Evolutionary conservation across 768 basidiomycete genomes (phyloP).

Genomic region (Kwoniella botswanensis): DNA sequence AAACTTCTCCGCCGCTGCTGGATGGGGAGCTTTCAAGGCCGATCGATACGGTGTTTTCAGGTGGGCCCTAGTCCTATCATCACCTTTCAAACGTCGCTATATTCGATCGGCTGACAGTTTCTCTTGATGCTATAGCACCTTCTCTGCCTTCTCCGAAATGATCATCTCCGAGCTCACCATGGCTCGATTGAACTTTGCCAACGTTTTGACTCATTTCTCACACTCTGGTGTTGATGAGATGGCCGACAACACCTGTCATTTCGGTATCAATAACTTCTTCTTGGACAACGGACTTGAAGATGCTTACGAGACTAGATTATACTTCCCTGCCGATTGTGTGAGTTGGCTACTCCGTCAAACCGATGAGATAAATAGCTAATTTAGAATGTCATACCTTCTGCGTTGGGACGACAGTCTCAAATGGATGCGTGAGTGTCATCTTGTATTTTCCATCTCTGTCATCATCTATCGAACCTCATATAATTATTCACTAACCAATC

Average conservation of each 20-base stretch:
- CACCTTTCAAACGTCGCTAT: no score
- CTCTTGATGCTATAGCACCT: slow-evolving; percentile 62
- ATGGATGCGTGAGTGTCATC: slow-evolving; percentile 18
- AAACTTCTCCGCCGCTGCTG: slow-evolving; percentile 81
- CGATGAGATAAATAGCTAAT: neutral
- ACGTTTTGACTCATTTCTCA: slow-evolving; percentile 85
- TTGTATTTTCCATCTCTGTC: no score
- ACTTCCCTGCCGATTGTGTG: slow-evolving; percentile 81
- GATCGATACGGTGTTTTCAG: slow-evolving; percentile 71
- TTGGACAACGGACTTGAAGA: slow-evolving; percentile 86
- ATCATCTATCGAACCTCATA: neutral
- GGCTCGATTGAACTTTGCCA: slow-evolving; percentile 89
- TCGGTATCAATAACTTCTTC: slow-evolving; percentile 78
- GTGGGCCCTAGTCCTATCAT: slow-evolving; percentile 3
- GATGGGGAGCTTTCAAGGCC: slow-evolving; percentile 75
- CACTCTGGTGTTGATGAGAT: slow-evolving; percentile 71
- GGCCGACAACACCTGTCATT: slow-evolving; percentile 63
- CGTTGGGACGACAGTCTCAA: neutral
- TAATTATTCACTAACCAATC: neutral
- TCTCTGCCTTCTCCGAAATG: slow-evolving; percentile 92
- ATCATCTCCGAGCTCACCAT: slow-evolving; percentile 85
- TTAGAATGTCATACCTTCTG: neutral
- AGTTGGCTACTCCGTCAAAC: neutral
- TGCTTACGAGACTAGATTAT: slow-evolving; percentile 71
- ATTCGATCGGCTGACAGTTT: neutral